phyloP scores from a whole-genome alignment of 2,329 filamentous ascomycete species.

The Pestalotiopsis fici region DNA sequence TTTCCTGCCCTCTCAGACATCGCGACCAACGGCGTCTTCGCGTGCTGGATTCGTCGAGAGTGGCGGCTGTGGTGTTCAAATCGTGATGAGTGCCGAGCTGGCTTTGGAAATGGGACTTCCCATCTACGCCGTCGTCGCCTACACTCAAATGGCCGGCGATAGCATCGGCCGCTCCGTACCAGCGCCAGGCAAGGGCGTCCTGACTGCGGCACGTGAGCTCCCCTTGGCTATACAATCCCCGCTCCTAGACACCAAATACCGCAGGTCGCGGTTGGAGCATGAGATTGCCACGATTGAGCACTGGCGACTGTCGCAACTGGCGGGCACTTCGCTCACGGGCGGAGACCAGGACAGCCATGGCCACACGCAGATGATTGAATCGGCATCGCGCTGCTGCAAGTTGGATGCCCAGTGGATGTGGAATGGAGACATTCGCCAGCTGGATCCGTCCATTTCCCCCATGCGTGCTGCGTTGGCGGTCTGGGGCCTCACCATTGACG shows the following conservation, averaged over 20 bases:
- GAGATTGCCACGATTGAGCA: too few species aligned
- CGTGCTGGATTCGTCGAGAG: conserved; percentile 37
- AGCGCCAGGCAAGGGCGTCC: conserved; percentile 36
- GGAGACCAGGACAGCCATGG: too few species aligned
- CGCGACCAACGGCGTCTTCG: conserved; percentile 32
- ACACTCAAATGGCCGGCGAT: conserved; percentile 31
- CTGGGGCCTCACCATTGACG: conserved; percentile 37
- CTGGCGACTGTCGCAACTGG: too few species aligned
- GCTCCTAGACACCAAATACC: conserved; percentile 24
- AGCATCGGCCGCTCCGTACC: conserved; percentile 36
- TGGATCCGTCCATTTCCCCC: conserved; percentile 32
- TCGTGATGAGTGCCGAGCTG: conserved; percentile 31
- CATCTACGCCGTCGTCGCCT: conserved; percentile 34
- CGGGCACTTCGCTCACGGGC: too few species aligned
- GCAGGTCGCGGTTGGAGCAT: too few species aligned
- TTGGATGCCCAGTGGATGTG: too few species aligned
- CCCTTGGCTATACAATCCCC: conserved; percentile 18
- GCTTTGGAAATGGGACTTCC: conserved; percentile 35
- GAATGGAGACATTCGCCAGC: too few species aligned
- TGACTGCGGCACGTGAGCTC: conserved; percentile 27
- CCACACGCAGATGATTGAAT: too few species aligned
- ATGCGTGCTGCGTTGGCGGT: conserved; percentile 33
- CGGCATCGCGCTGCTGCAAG: too few species aligned
- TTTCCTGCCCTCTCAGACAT: conserved; percentile 31
- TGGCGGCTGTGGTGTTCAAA: conserved; percentile 34